phyloP scores from a whole-genome alignment of 371 early-diverging fungal genomes.

The Amoeboaphelidium protococcarum region DNA sequence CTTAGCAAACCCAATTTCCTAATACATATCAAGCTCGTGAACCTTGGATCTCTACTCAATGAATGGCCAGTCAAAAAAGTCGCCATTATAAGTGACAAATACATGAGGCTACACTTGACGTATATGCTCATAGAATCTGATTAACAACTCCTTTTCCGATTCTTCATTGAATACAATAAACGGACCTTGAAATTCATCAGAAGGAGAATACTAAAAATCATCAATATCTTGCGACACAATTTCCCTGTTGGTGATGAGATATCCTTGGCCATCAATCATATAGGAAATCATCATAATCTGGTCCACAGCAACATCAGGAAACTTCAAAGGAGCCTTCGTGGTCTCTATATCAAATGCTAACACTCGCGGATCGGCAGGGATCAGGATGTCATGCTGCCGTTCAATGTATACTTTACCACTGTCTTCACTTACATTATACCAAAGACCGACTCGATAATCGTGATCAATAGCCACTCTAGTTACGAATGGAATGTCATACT shows the following conservation, averaged over 20 bases:
- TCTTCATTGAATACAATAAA: conserved; percentile 91
- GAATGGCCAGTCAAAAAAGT: conserved; percentile 99
- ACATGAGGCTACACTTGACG: conserved; percentile 66
- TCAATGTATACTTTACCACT: conserved; percentile 20
- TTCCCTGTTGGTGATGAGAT: conserved; percentile 88
- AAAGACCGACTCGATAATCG: conserved; percentile 81
- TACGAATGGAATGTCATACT: conserved; percentile 83
- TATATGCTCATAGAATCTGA: conserved; percentile 81
- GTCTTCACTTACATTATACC: conserved; percentile 49
- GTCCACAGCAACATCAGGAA: conserved; percentile 83
- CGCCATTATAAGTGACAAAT: conserved; percentile 96
- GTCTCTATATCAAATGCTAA: conserved; percentile 99
- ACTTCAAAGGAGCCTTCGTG: conserved; percentile 92
- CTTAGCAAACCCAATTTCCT: conserved; percentile 6
- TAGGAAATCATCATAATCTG: conserved; percentile 99
- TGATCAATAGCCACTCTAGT: conserved; percentile 75
- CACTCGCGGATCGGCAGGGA: conserved; percentile 83
- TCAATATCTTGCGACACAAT: conserved; percentile 89
- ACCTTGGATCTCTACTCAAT: conserved; percentile 58
- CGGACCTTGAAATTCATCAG: conserved; percentile 79
- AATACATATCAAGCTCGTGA: conserved; percentile 53
- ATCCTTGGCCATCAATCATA: conserved; percentile 94
- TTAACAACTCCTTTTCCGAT: conserved; percentile 48
- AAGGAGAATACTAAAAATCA: conserved; percentile 95
- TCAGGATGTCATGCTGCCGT: conserved; percentile 53